Evolutionary conservation across 139 green algal species (phyloP).

Genomic region (Picochlorum sp.): DNA sequence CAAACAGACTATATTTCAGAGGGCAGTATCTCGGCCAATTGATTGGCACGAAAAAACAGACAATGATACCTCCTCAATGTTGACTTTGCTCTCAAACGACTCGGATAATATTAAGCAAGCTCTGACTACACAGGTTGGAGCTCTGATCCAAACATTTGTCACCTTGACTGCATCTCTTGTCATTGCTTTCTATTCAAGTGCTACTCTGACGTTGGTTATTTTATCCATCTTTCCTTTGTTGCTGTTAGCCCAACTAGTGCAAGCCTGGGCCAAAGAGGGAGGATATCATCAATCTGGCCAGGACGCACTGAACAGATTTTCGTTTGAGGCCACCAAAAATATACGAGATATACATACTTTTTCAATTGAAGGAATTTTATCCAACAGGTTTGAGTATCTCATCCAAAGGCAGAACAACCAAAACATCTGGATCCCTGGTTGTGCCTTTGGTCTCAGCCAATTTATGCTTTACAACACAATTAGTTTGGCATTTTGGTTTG

Average conservation of each 20-base stretch:
- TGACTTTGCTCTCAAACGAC: constrained; percentile 48
- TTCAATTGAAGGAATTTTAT: no score
- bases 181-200: constrained; percentile 6
- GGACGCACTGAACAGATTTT: no score
- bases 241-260: background rate
- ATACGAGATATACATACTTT: no score
- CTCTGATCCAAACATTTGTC: background rate
- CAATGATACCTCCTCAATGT: constrained; percentile 51
- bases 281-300: no score
- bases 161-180: background rate
- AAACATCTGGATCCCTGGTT: background rate
- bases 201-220: background rate
- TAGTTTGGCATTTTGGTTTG: constrained; percentile 4
- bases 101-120: constrained; percentile 9
- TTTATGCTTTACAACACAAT: constrained; percentile 4
- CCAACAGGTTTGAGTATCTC: no score
- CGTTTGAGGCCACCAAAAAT: no score
- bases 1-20: constrained; percentile 40
- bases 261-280: background rate
- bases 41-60: constrained; percentile 29
- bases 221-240: background rate
- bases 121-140: background rate
- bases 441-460: background rate
- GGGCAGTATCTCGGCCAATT: constrained; percentile 44
- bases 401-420: no score